A percentile compares a stretch with the other conserved stretches of the same genome.
These are phyloP conservation scores for Smittium mucronatum DNA, from an alignment of 371 early-diverging fungal species.

Conservation along the genomic window DNA sequence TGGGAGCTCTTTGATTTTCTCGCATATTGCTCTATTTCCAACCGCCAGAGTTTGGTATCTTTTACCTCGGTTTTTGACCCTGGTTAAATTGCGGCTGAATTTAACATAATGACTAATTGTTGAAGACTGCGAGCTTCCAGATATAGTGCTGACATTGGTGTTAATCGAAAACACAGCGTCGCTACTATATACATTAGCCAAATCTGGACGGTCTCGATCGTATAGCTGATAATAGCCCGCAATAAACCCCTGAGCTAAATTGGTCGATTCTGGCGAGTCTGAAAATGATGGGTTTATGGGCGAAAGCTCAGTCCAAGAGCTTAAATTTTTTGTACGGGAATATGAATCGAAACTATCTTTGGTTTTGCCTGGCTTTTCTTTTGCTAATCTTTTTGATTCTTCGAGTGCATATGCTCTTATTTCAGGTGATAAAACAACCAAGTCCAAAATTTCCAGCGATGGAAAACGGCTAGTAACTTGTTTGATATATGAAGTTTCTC, in stretches of 20 bases:
- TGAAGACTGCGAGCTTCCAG: conserved; percentile 17
- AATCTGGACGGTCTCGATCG: conserved; percentile 19
- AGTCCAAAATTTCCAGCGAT: conserved; percentile 27
- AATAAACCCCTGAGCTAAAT: conserved; percentile 20
- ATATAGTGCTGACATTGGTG: conserved; percentile 18
- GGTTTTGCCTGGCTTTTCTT: conserved; percentile 13
- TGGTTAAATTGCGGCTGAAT: conserved; percentile 24
- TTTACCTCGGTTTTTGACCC: conserved; percentile 21
- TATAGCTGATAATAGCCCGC: conserved; percentile 25
- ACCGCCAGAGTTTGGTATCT: conserved; percentile 16
- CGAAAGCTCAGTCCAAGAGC: neutral
- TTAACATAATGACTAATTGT: conserved; percentile 22
- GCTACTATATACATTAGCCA: conserved; percentile 21
- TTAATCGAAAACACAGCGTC: conserved; percentile 26
- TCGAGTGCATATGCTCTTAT: conserved; percentile 15
- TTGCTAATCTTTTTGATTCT: conserved; percentile 18
- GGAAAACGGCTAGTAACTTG: conserved; percentile 29
- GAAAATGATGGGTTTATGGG: neutral
- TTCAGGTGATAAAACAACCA: neutral
- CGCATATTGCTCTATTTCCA: conserved; percentile 18
- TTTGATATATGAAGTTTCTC: conserved; percentile 21
- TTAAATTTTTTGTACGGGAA: neutral
- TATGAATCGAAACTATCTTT: neutral
- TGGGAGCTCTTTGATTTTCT: conserved; percentile 19
- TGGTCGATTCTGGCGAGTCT: conserved; percentile 11